Percentiles rank a stretch among this genome's conserved stretches.
Evolutionary conservation across 108 stramenopile species (phyloP).

Genomic region (Nitzschia putrida): DNA sequence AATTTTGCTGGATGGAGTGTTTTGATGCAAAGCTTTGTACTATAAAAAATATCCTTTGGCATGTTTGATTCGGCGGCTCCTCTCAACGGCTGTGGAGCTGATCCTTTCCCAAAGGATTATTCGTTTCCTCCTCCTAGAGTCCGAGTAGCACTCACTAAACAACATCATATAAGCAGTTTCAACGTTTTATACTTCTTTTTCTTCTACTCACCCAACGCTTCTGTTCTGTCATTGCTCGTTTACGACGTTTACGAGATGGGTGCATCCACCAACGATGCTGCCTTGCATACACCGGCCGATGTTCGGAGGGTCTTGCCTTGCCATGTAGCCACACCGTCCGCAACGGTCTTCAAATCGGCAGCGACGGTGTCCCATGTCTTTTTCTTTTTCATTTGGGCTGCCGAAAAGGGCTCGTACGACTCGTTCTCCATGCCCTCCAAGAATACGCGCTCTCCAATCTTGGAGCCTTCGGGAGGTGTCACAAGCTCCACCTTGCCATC

Average conservation of each 20-base stretch:
- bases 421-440: constrained; percentile 81
- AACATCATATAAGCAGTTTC: too few species aligned
- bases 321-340: constrained; percentile 79
- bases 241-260: constrained; percentile 84
- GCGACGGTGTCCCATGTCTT: constrained; percentile 80
- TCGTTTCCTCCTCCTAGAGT: too few species aligned
- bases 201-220: too few species aligned
- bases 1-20: too few species aligned
- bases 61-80: too few species aligned
- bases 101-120: too few species aligned
- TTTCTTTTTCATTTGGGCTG: constrained; percentile 87
- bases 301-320: constrained; percentile 75
- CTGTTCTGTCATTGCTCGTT: neutral
- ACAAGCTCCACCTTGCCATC: constrained; percentile 80
- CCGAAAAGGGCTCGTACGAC: constrained; percentile 78
- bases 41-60: too few species aligned
- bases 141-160: too few species aligned
- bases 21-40: too few species aligned
- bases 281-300: constrained; percentile 71
- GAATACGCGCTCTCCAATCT: constrained; percentile 83
- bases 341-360: constrained; percentile 73
- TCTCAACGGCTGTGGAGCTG: too few species aligned
- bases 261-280: constrained; percentile 64
- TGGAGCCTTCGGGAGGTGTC: constrained; percentile 73
- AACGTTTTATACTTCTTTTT: too few species aligned